phyloP scores from a whole-genome alignment of 495 filamentous ascomycete genomes.

The Neurospora sp. region DNA sequence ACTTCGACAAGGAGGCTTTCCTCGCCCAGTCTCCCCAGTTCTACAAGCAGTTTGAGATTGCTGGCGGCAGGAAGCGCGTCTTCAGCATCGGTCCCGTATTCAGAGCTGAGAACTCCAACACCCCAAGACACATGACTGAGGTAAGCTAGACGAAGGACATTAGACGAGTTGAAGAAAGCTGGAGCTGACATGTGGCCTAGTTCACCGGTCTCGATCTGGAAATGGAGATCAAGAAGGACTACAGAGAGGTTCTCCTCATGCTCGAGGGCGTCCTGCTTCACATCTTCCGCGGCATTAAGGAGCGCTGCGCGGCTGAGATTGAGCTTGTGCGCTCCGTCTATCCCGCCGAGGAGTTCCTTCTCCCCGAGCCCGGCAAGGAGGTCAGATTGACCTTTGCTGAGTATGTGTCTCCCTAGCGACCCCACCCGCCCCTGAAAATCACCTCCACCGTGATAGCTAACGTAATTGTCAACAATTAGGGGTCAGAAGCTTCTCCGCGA shows the following conservation, averaged over 20 bases:
- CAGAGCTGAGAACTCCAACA: constrained; percentile 94
- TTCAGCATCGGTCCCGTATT: constrained; percentile 89
- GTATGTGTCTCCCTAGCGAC: not conserved
- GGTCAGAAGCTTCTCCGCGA: constrained; percentile 72
- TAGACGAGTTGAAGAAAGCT: not conserved
- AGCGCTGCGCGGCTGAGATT: constrained; percentile 58
- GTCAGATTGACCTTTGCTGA: constrained; percentile 78
- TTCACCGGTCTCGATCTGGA: constrained; percentile 97
- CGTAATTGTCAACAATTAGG: not conserved
- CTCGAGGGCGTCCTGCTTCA: constrained; percentile 78
- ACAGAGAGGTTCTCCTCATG: constrained; percentile 73
- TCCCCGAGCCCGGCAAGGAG: constrained; percentile 50
- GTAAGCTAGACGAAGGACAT: constrained; percentile 8
- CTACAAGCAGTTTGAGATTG: constrained; percentile 94
- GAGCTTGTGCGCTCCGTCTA: constrained; percentile 55
- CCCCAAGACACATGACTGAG: constrained; percentile 91
- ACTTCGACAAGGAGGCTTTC: constrained; percentile 79
- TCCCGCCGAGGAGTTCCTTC: constrained; percentile 44
- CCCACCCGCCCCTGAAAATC: not conserved
- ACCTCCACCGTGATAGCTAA: not conserved
- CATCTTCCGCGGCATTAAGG: constrained; percentile 72
- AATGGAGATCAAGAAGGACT: constrained; percentile 85
- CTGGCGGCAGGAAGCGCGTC: constrained; percentile 80
- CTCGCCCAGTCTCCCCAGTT: constrained; percentile 73
- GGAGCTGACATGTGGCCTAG: not conserved